Evolutionary conservation across 371 early-diverging fungal species (phyloP).

Genomic region (Mucor lusitanicus): DNA sequence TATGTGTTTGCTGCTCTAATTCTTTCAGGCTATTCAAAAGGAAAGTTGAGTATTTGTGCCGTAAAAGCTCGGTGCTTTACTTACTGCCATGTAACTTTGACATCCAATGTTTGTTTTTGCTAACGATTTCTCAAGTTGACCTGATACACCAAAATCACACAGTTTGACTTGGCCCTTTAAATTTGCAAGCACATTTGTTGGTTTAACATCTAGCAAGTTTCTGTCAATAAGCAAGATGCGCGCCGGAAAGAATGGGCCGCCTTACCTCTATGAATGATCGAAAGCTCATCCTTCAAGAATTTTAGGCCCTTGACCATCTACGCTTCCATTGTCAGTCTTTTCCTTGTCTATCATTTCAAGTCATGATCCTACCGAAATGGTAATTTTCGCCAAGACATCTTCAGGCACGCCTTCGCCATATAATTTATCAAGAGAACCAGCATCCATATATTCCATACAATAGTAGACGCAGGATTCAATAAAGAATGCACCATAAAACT

Average conservation of each 20-base stretch:
- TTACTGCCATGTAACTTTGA: constrained; percentile 93
- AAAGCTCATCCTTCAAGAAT: constrained; percentile 87
- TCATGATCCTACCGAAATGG: constrained; percentile 60
- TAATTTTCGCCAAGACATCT: constrained; percentile 78
- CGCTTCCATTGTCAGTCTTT: not conserved
- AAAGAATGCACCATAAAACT: constrained; percentile 98
- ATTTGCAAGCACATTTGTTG: constrained; percentile 92
- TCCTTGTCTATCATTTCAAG: not conserved
- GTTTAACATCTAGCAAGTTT: constrained; percentile 79
- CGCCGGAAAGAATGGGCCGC: not conserved
- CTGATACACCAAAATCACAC: constrained; percentile 91
- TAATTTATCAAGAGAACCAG: constrained; percentile 87
- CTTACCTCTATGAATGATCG: constrained; percentile 84
- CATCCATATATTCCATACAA: constrained; percentile 96
- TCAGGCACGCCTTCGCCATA: constrained; percentile 85
- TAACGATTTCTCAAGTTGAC: constrained; percentile 85
- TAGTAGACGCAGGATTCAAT: constrained; percentile 94
- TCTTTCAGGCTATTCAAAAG: constrained; percentile 70
- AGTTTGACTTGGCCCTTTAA: constrained; percentile 86
- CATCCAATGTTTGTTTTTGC: constrained; percentile 95
- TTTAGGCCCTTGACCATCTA: constrained; percentile 87
- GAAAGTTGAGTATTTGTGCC: not conserved
- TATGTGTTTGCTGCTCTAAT: constrained; percentile 67
- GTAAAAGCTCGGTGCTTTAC: not conserved
- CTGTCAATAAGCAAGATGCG: not conserved